Evolutionary conservation across 306 rosid genomes (phyloP).

Genomic region (Hippophae tibetana): DNA sequence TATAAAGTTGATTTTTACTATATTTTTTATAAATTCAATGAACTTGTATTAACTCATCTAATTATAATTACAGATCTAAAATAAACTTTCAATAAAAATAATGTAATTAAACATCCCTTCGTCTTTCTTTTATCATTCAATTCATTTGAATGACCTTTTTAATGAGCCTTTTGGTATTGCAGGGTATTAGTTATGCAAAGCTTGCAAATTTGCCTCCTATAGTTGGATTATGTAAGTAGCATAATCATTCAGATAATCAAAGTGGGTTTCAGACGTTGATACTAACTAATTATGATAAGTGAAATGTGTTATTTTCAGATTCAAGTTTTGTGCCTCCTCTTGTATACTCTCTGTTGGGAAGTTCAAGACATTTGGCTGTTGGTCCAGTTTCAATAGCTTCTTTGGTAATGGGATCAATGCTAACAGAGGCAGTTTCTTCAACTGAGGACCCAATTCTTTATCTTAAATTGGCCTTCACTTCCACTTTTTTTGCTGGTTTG

Average conservation of each 20-base stretch:
- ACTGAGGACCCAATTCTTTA: slow-evolving; percentile 61
- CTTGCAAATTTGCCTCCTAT: slow-evolving; percentile 97
- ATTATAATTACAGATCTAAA: no score
- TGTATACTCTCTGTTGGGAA: slow-evolving; percentile 81
- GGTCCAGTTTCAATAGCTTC: slow-evolving; percentile 99
- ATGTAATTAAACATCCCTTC: no score
- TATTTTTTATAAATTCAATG: no score
- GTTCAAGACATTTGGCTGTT: slow-evolving; percentile 86
- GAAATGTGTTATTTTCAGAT: slow-evolving; percentile 44
- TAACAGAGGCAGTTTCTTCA: slow-evolving; percentile 57
- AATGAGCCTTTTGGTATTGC: slow-evolving; percentile 15
- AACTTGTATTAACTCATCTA: no score
- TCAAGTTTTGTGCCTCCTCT: slow-evolving; percentile 94
- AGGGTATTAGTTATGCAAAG: slow-evolving; percentile 99
- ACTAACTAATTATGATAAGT: slow-evolving; percentile 6
- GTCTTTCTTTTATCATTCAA: no score
- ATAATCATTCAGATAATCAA: neutral
- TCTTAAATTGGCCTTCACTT: slow-evolving; percentile 86
- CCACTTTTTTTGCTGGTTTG: slow-evolving; percentile 83
- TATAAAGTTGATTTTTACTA: no score
- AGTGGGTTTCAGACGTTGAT: neutral
- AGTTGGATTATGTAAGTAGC: slow-evolving; percentile 74
- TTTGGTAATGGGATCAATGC: slow-evolving; percentile 94
- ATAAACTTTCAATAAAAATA: no score
- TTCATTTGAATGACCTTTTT: neutral